These are phyloP conservation scores for Elsinoe batatas DNA, from an alignment of 2,329 filamentous ascomycete genomes.

Conservation along the genomic window DNA sequence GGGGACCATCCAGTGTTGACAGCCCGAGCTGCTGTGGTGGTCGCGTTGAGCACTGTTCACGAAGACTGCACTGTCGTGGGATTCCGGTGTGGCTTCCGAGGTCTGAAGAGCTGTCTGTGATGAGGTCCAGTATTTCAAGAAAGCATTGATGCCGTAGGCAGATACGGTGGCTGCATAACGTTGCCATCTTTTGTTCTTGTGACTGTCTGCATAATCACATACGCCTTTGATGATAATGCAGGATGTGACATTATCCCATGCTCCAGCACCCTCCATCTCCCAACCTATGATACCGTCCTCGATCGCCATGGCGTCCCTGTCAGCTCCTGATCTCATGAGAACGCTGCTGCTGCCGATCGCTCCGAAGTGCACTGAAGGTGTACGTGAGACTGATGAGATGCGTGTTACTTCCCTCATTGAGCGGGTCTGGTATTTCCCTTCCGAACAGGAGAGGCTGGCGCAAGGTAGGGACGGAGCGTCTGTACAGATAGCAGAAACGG, in stretches of 20 bases:
- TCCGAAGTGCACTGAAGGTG: conserved; percentile 8
- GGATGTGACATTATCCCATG: conserved; percentile 15
- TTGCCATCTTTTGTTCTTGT: conserved; percentile 18
- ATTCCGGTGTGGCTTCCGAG: no score
- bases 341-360: conserved; percentile 4
- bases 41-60: neutral
- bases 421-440: neutral
- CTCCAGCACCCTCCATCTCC: conserved; percentile 18
- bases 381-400: no score
- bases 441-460: neutral
- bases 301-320: conserved; percentile 4
- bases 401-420: no score
- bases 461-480: neutral
- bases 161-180: conserved; percentile 15
- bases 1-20: conserved; percentile 3
- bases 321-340: conserved; percentile 11
- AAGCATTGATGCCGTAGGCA: conserved; percentile 14
- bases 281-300: conserved; percentile 12
- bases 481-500: neutral
- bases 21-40: neutral
- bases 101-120: no score
- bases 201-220: conserved; percentile 17
- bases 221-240: conserved; percentile 16
- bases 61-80: neutral
- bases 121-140: conserved; percentile 7